Evolutionary conservation across 768 basidiomycete genomes (phyloP), one percentile per base, ranked within the genome.

Genomic region (Lactarius vividus): DNA sequence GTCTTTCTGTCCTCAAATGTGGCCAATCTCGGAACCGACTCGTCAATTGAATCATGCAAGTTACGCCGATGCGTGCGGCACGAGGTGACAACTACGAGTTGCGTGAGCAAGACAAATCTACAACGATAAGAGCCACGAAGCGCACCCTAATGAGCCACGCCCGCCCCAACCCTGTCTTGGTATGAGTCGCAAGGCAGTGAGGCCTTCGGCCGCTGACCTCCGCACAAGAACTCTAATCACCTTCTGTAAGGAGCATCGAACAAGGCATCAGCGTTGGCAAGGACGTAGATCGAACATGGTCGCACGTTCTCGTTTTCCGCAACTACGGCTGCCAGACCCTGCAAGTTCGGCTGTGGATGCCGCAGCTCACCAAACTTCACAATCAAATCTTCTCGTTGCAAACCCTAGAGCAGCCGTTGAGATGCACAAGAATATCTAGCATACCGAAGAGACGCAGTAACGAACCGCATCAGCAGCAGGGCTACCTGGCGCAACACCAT

Each of bases 81-180:
- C 52, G 15, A 70, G 55, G 57, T 68, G 69, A 46, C 69, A 70
- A 31, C 69, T 70, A 40, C 33, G 35, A 57, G 58, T 23, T 11
- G 9, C 16, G 26, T 42, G 15, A 49, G 37, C 13, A 28, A 49
- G 33, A 42, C 56, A n/a, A 40, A 8, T 44, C 39, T 13, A n/a
- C 20, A 28, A 16, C 9, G 31, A 33, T 23, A 39, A 28, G 6
- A n/a, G 18, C 23, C 5, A 31, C 26, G 49, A 52, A 44, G 39
- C 64, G 29, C 39, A 92, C 89, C 94, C 94, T 52, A 97, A 78
- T 74, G 89, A 80, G 10, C 94, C 94, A 65, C 92, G 80, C 11
- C 94, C 94, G 67, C 92, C 93, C 94, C 94, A 97, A 8, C 88
- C 88, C 63, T 81, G 84, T 58, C 85, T 76, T 7, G 93, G 92